These are phyloP conservation scores for Dactylellina parvicollis DNA, from an alignment of 2,329 filamentous ascomycete species.

Conservation along the genomic window DNA sequence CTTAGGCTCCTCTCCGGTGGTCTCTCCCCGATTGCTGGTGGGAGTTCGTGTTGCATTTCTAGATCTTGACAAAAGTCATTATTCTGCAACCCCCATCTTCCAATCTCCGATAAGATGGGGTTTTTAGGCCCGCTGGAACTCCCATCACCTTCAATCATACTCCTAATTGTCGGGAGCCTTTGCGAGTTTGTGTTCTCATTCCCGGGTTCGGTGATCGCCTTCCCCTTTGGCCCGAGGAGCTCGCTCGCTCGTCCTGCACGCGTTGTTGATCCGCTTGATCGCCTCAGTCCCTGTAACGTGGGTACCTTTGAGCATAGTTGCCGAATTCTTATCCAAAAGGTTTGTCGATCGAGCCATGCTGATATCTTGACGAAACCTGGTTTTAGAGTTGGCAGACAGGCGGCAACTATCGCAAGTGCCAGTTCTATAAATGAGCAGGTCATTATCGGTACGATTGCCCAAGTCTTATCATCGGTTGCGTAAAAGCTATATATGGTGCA, in stretches of 20 bases:
- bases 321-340: not conserved
- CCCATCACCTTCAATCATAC: constrained; percentile 8
- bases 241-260: not conserved
- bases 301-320: constrained; percentile 17
- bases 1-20: constrained; percentile 18
- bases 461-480: constrained; percentile 27
- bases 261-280: not conserved
- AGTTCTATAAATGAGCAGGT: constrained; percentile 40
- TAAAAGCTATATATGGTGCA: constrained; percentile 40
- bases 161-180: constrained; percentile 20
- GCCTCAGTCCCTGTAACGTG: constrained; percentile 12
- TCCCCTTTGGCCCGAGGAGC: not conserved
- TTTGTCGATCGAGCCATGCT: constrained; percentile 6
- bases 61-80: constrained; percentile 44
- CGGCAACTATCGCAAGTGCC: constrained; percentile 23
- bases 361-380: constrained; percentile 32
- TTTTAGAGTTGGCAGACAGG: constrained; percentile 36
- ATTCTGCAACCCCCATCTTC: constrained; percentile 36
- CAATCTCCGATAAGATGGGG: constrained; percentile 22
- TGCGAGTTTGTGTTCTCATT: not conserved
- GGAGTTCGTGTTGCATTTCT: constrained; percentile 37
- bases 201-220: constrained; percentile 15
- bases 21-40: constrained; percentile 4
- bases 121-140: not conserved
- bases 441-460: constrained; percentile 45